Evolutionary conservation across 148 eudicot genomes (phyloP).

Genomic region (Hydrangea macrophylla): DNA sequence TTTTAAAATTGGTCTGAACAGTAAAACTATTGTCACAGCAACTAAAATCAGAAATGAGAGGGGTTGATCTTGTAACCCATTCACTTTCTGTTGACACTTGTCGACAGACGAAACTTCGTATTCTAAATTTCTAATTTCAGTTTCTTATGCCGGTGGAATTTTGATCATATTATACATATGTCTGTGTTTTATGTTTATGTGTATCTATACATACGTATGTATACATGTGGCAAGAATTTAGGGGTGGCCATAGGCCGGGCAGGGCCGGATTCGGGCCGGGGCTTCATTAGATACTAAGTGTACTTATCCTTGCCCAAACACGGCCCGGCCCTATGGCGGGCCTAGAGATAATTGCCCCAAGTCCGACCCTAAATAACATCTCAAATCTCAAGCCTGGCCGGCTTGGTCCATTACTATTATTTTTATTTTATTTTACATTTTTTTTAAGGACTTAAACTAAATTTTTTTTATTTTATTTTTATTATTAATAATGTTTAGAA

Average conservation of each 20-base stretch:
- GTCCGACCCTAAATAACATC: too few species aligned
- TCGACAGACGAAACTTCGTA: too few species aligned
- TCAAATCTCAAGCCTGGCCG: too few species aligned
- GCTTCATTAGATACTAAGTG: too few species aligned
- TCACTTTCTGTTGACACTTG: constrained; percentile 6
- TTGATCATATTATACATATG: background rate
- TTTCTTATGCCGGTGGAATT: background rate
- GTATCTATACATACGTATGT: background rate
- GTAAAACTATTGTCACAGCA: background rate
- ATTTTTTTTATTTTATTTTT: too few species aligned
- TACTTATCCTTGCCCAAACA: background rate
- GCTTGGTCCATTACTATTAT: too few species aligned
- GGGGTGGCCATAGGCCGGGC: too few species aligned
- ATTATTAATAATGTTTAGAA: too few species aligned
- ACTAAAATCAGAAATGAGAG: background rate
- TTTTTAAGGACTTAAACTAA: too few species aligned
- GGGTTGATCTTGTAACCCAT: background rate
- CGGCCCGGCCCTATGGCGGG: background rate
- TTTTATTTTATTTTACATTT: too few species aligned
- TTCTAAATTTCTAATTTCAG: background rate
- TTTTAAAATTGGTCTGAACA: too few species aligned
- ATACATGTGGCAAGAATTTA: background rate
- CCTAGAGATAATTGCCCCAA: background rate
- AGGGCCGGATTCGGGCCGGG: too few species aligned
- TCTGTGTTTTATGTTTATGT: background rate